Evolutionary conservation across 495 filamentous ascomycete genomes (phyloP).

Genomic region (Penicillium verhagenii): DNA sequence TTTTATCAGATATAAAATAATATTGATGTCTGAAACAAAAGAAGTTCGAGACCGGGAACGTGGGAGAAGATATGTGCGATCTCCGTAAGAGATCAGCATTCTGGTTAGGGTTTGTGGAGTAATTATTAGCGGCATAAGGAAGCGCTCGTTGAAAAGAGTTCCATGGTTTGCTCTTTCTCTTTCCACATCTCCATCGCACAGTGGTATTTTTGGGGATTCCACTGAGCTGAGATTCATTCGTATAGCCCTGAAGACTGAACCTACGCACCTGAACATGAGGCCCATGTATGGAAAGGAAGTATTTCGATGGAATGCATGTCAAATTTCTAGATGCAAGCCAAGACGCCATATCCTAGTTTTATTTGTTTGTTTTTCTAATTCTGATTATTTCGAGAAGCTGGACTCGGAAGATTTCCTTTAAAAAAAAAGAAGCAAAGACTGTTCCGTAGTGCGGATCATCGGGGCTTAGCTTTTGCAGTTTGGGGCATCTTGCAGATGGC

Average conservation of each 20-base stretch:
- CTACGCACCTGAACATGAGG: no score
- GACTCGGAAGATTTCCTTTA: conserved; percentile 20
- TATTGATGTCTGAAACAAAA: conserved; percentile 1
- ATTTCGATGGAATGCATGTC: neutral
- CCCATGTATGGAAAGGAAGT: neutral
- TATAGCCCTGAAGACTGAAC: no score
- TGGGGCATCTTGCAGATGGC: conserved; percentile 29
- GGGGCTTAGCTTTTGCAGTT: conserved; percentile 36
- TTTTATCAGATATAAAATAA: neutral
- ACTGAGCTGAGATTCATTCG: conserved; percentile 1
- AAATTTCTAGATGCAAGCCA: conserved; percentile 7
- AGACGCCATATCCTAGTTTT: conserved; percentile 3
- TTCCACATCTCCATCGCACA: conserved; percentile 2
- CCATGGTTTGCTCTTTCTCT: conserved; percentile 1
- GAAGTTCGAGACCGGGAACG: neutral
- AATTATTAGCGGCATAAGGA: conserved; percentile 11
- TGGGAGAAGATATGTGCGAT: conserved; percentile 1
- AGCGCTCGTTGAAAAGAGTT: conserved; percentile 3
- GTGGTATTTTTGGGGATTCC: neutral
- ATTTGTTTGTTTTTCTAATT: neutral
- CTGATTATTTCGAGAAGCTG: neutral
- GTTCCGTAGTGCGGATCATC: conserved; percentile 25
- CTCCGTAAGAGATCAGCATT: conserved; percentile 2
- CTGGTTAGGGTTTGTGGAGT: conserved; percentile 23
- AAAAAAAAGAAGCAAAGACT: conserved; percentile 1